phyloP scores from a whole-genome alignment of 495 filamentous ascomycete genomes.

The Parathielavia hyrcaniae region DNA sequence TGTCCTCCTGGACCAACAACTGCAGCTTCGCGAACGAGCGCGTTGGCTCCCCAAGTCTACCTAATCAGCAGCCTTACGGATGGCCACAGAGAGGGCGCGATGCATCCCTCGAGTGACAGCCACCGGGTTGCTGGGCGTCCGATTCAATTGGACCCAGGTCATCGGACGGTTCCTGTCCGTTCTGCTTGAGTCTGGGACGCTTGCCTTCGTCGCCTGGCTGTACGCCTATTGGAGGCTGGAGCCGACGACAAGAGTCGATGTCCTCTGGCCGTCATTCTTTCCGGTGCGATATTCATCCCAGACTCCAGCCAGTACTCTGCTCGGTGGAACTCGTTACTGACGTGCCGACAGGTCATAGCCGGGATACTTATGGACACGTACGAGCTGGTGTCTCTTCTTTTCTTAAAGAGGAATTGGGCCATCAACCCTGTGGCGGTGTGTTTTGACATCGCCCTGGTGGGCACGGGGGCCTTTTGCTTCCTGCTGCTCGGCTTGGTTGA shows the following conservation, averaged over 20 bases:
- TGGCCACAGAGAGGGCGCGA: background rate
- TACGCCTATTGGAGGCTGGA: constrained; percentile 22
- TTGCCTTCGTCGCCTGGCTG: constrained; percentile 20
- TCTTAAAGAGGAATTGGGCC: constrained; percentile 12
- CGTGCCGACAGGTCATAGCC: constrained; percentile 11
- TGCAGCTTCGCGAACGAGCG: background rate
- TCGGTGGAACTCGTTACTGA: background rate
- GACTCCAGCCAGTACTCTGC: too few relatives aligned
- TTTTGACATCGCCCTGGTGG: constrained; percentile 21
- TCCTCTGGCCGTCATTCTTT: constrained; percentile 28
- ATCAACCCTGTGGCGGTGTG: constrained; percentile 23
- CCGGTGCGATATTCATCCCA: constrained; percentile 16
- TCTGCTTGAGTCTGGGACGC: constrained; percentile 17
- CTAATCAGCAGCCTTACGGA: background rate
- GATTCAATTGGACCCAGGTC: constrained; percentile 20
- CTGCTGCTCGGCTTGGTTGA: constrained; percentile 20
- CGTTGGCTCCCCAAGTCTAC: background rate
- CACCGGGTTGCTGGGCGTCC: constrained; percentile 15
- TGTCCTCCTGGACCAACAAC: too few relatives aligned
- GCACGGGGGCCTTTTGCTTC: constrained; percentile 26
- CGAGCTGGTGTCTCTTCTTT: constrained; percentile 23
- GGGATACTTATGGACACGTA: constrained; percentile 18
- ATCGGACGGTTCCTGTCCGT: constrained; percentile 15
- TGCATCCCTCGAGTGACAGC: background rate
- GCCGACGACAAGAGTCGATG: constrained; percentile 20